Base-by-base conservation (phyloP, 2,329 filamentous ascomycete genomes). In the Hypoxylon sp. region DNA sequence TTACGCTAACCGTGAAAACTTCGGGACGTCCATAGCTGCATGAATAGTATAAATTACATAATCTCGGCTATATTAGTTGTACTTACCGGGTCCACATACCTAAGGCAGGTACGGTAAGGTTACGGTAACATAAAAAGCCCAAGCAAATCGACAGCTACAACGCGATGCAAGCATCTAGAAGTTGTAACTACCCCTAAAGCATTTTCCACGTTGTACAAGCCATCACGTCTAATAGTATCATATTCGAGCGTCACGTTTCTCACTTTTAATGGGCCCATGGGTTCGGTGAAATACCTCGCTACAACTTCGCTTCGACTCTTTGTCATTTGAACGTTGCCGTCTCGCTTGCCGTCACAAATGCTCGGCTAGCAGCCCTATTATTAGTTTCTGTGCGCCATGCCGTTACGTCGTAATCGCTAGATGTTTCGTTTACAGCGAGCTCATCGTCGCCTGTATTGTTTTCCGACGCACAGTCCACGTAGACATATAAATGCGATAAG, bases 341-440 rank as follows among this genome's bases (percentile, higher is more conserved):
- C 38, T 56, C 49, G 43, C 56, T 56, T 51, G 55, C 45, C 50
- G 43, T 43, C 49, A 17, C 45, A 32, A 41, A n/a, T 19, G 17
- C 25, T 59, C 61, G 61, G 28, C 36, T 64, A 64, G 30, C 41
- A 64, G 28, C 30, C 28, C 53, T 58, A 41, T 51, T 58, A 55
- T 49, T 25, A 59, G 60, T 49, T 53, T 50, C 49, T 59, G 59
- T 53, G 41, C 49, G 36, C 41, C 55, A 23, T 49, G n/a, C 23
- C 43, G 28, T 52, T 36, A 49, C 32, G 21, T 19, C n/a, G n/a
- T 56, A 56, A 6, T 19, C 23, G 13, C 49, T 32, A 60, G 17
- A 36, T 6, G 45, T 19, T 46, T 41, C 14, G 32, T 28, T 5
- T 43, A 13, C 25, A 49, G 30, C 43, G 17, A 38, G 13, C 23